Evolutionary conservation across 2,329 filamentous ascomycete species (phyloP).

Genomic region (Laburnicola sp.): DNA sequence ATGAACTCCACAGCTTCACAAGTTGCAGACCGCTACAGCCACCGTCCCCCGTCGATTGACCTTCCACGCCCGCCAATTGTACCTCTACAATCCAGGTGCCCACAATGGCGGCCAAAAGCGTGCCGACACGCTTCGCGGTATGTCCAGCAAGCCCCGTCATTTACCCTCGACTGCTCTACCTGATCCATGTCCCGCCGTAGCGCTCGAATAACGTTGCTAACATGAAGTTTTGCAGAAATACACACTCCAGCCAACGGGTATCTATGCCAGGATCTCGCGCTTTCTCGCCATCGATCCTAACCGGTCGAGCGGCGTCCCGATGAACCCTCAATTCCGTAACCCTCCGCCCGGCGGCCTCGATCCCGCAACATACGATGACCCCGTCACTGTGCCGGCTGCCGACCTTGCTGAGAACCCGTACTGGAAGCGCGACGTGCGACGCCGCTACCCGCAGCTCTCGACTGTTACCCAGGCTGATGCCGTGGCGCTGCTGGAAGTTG

Average conservation of each 20-base stretch:
- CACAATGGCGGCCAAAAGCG: slow-evolving; percentile 40
- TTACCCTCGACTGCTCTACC: not conserved
- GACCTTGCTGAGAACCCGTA: slow-evolving; percentile 92
- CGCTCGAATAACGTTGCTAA: slow-evolving; percentile 17
- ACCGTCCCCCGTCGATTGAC: slow-evolving; percentile 27
- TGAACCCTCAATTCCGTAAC: slow-evolving; percentile 91
- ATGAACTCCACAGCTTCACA: slow-evolving; percentile 24
- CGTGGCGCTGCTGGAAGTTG: slow-evolving; percentile 81
- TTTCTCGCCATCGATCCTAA: slow-evolving; percentile 79
- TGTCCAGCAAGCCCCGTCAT: slow-evolving; percentile 12
- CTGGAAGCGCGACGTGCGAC: slow-evolving; percentile 90
- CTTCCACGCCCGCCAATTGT: slow-evolving; percentile 21
- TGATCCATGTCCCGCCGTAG: slow-evolving; percentile 14
- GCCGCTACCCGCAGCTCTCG: slow-evolving; percentile 78
- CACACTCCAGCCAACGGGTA: slow-evolving; percentile 82
- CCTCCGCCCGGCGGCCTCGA: slow-evolving; percentile 76
- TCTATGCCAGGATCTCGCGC: slow-evolving; percentile 84
- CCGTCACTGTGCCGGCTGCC: slow-evolving; percentile 78
- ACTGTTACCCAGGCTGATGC: slow-evolving; percentile 82
- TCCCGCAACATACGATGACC: slow-evolving; percentile 75
- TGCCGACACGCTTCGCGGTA: slow-evolving; percentile 37
- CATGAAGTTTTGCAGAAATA: slow-evolving; percentile 71
- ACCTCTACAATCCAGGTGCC: slow-evolving; percentile 15
- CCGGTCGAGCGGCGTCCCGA: slow-evolving; percentile 86
- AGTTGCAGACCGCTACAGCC: slow-evolving; percentile 18